Evolutionary conservation across 2,329 filamentous ascomycete genomes (phyloP).

Genomic region (Rutstroemia sp.): DNA sequence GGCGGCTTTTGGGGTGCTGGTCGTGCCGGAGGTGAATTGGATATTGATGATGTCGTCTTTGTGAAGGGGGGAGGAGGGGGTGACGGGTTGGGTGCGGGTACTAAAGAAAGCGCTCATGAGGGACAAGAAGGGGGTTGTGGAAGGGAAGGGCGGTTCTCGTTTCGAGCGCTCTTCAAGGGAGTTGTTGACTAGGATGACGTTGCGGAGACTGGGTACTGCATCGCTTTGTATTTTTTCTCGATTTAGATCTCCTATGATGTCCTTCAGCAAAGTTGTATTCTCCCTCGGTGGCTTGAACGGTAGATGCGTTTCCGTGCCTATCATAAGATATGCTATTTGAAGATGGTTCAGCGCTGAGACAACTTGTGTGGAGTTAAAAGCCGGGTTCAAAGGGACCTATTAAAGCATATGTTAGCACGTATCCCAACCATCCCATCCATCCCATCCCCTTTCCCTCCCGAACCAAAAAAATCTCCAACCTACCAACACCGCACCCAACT

Average conservation of each 20-base stretch:
- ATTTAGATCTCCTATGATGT: constrained; percentile 39
- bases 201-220: constrained; percentile 59
- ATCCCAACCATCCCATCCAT: neutral
- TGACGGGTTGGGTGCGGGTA: constrained; percentile 30
- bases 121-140: constrained; percentile 33
- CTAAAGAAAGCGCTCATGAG: constrained; percentile 19
- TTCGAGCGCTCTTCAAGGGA: constrained; percentile 34
- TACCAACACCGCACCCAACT: constrained; percentile 84
- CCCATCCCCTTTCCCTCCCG: neutral
- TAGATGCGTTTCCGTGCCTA: constrained; percentile 82
- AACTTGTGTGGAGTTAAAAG: constrained; percentile 76
- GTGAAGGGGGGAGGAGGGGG: constrained; percentile 40
- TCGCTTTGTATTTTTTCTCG: constrained; percentile 34
- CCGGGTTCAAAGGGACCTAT: constrained; percentile 81
- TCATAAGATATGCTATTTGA: constrained; percentile 63
- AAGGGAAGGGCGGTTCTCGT: constrained; percentile 28
- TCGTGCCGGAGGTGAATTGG: constrained; percentile 96
- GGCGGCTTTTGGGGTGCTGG: constrained; percentile 82
- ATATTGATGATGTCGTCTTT: constrained; percentile 80
- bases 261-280: constrained; percentile 49
- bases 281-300: constrained; percentile 57
- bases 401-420: neutral
- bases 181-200: constrained; percentile 76
- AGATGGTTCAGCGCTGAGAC: constrained; percentile 72
- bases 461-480: constrained; percentile 13